phyloP scores from a whole-genome alignment of 1,284 basidiomycete species.

The Calocybe gambosa region DNA sequence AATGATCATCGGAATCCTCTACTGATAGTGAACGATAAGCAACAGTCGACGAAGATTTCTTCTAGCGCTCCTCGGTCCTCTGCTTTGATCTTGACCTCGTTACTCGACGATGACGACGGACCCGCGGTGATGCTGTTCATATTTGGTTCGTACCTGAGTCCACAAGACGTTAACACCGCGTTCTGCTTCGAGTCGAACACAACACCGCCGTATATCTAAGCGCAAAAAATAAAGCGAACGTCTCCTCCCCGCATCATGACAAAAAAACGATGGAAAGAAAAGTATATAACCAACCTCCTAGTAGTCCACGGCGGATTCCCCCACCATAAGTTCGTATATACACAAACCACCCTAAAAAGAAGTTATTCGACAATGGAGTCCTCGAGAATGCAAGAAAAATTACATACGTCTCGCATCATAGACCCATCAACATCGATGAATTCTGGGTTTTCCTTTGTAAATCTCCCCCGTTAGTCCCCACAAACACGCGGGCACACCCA shows the following conservation, averaged over 20 bases:
- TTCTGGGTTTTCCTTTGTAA: constrained; percentile 95
- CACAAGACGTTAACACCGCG: constrained; percentile 91
- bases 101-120: background rate
- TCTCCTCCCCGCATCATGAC: too few relatives aligned
- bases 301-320: constrained; percentile 95
- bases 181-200: constrained; percentile 87
- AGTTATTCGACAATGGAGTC: too few relatives aligned
- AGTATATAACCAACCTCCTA: constrained; percentile 77
- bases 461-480: constrained; percentile 98
- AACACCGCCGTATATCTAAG: constrained; percentile 92
- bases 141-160: constrained; percentile 72
- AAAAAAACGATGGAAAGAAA: too few relatives aligned
- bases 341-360: constrained; percentile 76
- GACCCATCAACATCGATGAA: constrained; percentile 80
- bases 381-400: too few relatives aligned
- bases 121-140: constrained; percentile 17
- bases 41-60: constrained; percentile 82
- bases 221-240: too few relatives aligned
- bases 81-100: background rate
- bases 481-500: constrained; percentile 95
- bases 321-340: constrained; percentile 96
- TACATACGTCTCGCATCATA: constrained; percentile 70
- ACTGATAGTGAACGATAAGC: constrained; percentile 96
- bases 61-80: constrained; percentile 19
- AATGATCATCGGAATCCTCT: constrained; percentile 90